phyloP scores from a whole-genome alignment of 2,329 filamentous ascomycete species.

The Didymella pinodella region DNA sequence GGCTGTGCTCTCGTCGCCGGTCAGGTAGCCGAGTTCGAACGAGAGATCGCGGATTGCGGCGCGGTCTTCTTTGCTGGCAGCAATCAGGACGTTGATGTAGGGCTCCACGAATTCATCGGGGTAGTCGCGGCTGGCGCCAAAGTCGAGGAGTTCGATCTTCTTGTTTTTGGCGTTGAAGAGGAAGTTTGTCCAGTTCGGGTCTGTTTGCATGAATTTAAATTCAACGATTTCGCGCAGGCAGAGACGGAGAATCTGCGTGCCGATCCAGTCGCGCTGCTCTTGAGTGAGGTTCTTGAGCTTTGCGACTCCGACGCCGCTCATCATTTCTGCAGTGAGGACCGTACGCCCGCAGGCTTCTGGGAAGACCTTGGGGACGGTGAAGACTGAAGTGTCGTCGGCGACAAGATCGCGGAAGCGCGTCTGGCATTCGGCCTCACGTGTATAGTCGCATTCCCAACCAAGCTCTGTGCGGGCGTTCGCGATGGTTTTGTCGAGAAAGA shows the following conservation, averaged over 20 bases:
- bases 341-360: slow-evolving; percentile 81
- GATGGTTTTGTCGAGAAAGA: slow-evolving; percentile 97
- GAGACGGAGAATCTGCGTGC: slow-evolving; percentile 88
- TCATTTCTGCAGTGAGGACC: slow-evolving; percentile 91
- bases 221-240: slow-evolving; percentile 92
- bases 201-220: slow-evolving; percentile 98
- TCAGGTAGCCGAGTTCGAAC: slow-evolving; percentile 85
- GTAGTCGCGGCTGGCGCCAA: slow-evolving; percentile 89
- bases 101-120: slow-evolving; percentile 78
- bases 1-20: slow-evolving; percentile 80
- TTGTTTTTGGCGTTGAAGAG: slow-evolving; percentile 78
- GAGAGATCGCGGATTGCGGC: slow-evolving; percentile 71
- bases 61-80: slow-evolving; percentile 76
- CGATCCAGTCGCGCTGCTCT: slow-evolving; percentile 92
- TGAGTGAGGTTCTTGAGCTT: slow-evolving; percentile 79
- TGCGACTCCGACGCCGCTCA: slow-evolving; percentile 86
- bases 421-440: slow-evolving; percentile 84
- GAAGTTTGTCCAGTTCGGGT: slow-evolving; percentile 99
- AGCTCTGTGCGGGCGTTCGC: slow-evolving; percentile 92
- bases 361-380: slow-evolving; percentile 81
- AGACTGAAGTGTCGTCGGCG: slow-evolving; percentile 74
- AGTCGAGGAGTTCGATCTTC: slow-evolving; percentile 90
- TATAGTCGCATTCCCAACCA: slow-evolving; percentile 96
- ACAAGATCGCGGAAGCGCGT: slow-evolving; percentile 79
- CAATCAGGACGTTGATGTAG: slow-evolving; percentile 82